Evolutionary conservation across 1,284 basidiomycete species (phyloP).

Genomic region (Somion occarium): DNA sequence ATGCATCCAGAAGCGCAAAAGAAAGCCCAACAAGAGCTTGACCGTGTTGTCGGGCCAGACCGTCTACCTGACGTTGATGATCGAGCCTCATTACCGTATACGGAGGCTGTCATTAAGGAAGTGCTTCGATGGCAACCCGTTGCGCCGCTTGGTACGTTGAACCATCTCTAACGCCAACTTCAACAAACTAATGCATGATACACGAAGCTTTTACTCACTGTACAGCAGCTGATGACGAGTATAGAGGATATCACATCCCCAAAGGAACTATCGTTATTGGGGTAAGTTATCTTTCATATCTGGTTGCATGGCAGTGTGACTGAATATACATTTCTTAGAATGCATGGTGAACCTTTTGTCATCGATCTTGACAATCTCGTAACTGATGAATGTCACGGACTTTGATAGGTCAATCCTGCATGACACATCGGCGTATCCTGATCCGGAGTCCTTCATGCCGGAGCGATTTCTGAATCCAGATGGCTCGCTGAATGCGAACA

Average conservation of each 20-base stretch:
- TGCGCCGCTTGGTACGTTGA: too few species aligned
- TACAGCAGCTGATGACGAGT: conserved; percentile 15
- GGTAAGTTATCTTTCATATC: not conserved
- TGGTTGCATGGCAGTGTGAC: not conserved
- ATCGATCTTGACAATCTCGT: not conserved
- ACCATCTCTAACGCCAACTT: too few species aligned
- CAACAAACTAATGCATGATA: not conserved
- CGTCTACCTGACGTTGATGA: too few species aligned
- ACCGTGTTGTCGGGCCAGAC: too few species aligned
- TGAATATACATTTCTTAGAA: not conserved
- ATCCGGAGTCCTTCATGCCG: not conserved
- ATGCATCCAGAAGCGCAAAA: too few species aligned
- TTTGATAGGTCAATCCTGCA: conserved; percentile 22
- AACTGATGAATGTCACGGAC: not conserved
- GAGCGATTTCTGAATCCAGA: conserved; percentile 9
- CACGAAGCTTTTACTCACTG: conserved; percentile 6
- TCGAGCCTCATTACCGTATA: too few species aligned
- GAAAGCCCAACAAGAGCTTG: too few species aligned
- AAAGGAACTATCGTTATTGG: conserved; percentile 11
- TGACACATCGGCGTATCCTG: not conserved
- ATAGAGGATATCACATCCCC: conserved; percentile 18
- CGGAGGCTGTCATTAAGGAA: too few species aligned
- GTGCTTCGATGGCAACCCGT: too few species aligned
- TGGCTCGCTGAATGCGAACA: not conserved
- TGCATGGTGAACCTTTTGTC: not conserved